Base-by-base conservation (phyloP, 257 asterid genomes). In the Perilla frutescens region DNA sequence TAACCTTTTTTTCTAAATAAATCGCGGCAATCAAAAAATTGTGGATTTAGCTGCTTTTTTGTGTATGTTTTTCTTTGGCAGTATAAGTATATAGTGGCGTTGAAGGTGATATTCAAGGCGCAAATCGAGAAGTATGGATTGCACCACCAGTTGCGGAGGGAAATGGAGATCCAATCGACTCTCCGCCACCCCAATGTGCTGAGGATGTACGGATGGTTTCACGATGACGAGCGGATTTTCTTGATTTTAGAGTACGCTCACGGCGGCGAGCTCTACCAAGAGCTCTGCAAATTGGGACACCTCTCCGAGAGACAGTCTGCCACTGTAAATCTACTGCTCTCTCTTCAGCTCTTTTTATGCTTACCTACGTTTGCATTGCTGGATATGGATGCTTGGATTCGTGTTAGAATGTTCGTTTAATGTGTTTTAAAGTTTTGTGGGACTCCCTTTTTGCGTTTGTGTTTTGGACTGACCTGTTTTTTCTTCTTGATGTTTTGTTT, bases 161-260 rank as follows among this genome's bases (percentile, higher is more conserved):
- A 95, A 71, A 90, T 95, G 98, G 96, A 90, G 86, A 95, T 95
- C 68, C 98, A 95, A 44, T 85, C 77, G 11, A 71, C 77, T 79
- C 96, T 90, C 68, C 83, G 84, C 11, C 99, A 90, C 68, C 97
- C 98, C 2, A 95, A 92, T 50, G 88, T 95, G 48, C 77, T 95
- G 74, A 80, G 94, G 54, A 86, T 95, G 8, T 84, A 77, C 67
- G 99, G 99, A n/a, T 95, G 99, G 99, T 95, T 92, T 66, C 92
- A 90, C 12, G 99, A 95, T 29, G 81, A 73, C 1, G 88, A 87
- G 32, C 87, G 99, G 50, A 86, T 95, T 53, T 87, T 84, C 80
- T 66, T 95, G 74, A 91, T 95, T 74, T 71, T 95, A 85, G 99
- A 95, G 87, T 95, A 92, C 8, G 96, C 96, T 63, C 93, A 86